These are phyloP conservation scores for Tuber umbilicatum DNA, from an alignment of 495 filamentous ascomycete genomes.

Conservation along the genomic window DNA sequence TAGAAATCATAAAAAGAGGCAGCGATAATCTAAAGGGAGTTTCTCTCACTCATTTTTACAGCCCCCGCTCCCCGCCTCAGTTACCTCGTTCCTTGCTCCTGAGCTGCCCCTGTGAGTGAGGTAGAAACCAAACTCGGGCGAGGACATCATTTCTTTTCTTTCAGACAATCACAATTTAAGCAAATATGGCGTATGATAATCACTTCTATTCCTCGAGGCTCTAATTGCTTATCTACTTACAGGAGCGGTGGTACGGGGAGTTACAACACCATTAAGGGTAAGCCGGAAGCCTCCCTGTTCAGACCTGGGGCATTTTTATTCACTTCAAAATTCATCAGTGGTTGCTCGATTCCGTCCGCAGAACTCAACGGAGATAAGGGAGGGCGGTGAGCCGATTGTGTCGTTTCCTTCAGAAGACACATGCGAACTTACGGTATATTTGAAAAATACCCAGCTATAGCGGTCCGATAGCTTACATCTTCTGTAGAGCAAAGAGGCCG, in stretches of 20 bases:
- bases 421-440: slow-evolving; percentile 72
- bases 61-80: not conserved
- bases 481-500: slow-evolving; percentile 71
- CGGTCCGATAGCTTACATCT: slow-evolving; percentile 23
- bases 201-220: slow-evolving; percentile 5
- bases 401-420: slow-evolving; percentile 82
- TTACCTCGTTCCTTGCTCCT: not conserved
- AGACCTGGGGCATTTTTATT: slow-evolving; percentile 31
- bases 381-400: slow-evolving; percentile 86
- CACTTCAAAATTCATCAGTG: slow-evolving; percentile 49
- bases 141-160: slow-evolving; percentile 7
- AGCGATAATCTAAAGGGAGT: not conserved
- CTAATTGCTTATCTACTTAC: slow-evolving; percentile 13
- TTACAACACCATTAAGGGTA: slow-evolving; percentile 70
- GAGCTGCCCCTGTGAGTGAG: not conserved
- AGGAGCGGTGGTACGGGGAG: slow-evolving; percentile 46
- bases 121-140: not conserved
- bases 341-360: slow-evolving; percentile 96
- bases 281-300: slow-evolving; percentile 27
- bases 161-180: not conserved
- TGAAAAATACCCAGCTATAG: not conserved
- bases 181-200: slow-evolving; percentile 37
- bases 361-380: slow-evolving; percentile 83
- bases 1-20: not conserved
- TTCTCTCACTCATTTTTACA: not conserved